Evolutionary conservation across 148 eudicot genomes (phyloP).

Genomic region (Vaccinium macrocarpon): DNA sequence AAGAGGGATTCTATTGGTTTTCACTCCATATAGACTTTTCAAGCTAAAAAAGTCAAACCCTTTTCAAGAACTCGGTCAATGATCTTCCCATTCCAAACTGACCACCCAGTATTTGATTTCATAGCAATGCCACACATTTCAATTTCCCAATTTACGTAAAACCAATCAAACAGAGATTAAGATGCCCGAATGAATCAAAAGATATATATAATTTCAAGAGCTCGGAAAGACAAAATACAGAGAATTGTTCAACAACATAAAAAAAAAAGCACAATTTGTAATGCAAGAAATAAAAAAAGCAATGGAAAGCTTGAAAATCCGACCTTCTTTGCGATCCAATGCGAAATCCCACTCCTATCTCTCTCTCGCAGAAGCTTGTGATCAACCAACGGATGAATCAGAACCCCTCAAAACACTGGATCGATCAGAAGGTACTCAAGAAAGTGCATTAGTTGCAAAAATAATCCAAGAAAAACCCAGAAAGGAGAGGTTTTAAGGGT

Average conservation of each 20-base stretch:
- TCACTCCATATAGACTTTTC: not conserved
- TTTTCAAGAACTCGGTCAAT: not conserved
- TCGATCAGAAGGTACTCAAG: not conserved
- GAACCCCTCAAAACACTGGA: not conserved
- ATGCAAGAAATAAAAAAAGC: not conserved
- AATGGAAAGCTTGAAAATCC: not conserved
- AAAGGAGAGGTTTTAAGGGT: constrained; percentile 6
- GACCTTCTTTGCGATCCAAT: not conserved
- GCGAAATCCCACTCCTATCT: not conserved
- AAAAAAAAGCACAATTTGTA: not conserved
- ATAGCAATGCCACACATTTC: not conserved
- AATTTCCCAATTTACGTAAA: not conserved
- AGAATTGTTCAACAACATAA: not conserved
- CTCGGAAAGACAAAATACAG: not conserved
- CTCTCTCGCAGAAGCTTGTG: constrained; percentile 3
- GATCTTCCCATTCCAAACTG: not conserved
- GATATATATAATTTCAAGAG: not conserved
- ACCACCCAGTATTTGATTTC: not conserved
- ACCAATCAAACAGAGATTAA: not conserved
- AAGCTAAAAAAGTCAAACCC: not conserved
- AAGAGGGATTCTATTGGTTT: not conserved
- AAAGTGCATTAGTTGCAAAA: not conserved
- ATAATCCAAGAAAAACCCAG: not conserved
- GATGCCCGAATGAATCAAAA: not conserved
- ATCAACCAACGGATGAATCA: not conserved